Evolutionary conservation across 2,329 filamentous ascomycete genomes (phyloP), one percentile per base, ranked within the genome.

Genomic region (Dryadomyces quercivorus): DNA sequence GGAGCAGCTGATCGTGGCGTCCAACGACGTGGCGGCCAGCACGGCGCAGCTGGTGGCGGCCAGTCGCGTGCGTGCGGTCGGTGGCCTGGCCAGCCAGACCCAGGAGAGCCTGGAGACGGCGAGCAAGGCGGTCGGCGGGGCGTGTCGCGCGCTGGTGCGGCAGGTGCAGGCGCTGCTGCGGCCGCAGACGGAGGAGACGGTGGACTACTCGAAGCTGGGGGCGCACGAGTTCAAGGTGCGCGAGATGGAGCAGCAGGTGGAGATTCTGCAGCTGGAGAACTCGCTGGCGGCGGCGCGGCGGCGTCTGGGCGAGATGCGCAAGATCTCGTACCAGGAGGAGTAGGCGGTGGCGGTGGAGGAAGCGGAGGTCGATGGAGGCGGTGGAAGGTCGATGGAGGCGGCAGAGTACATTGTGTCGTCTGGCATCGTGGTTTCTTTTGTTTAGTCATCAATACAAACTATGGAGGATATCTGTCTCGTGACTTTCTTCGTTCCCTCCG

Each of bases 181-280:
- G 66, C 86, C 94, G 70, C 84, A 88, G 64, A 84, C 88, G 66
- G 78, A 80, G 58, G 88, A 89, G 46, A 88, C 92, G 40, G 82
- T 94, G 21, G 93, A 98, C 69, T 98, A 97, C 70, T 76, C 79
- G 46, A 88, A 90, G 72, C 74, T 98, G 49, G 91, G 88, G 58
- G 83, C 86, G 36, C 92, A 96, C 70, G 93, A 98, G 73, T 97
- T 98, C 77, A 98, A 98, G 78, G 90, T 96, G 52, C 81, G 86
- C 63, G 91, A 98, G 74, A 98, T 98, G 93, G 93, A 98, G 74
- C 93, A 98, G 67, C 93, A 98, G 87, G 93, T 98, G 66, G 91
- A 98, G 71, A 98, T 98, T 61, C 76, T 97, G 54, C 90, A 97
- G 70, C 78, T 98, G 60, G 91, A 97, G 72, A 98, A 97, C 65